Evolutionary conservation across 2,329 filamentous ascomycete genomes (phyloP).

Genomic region (Plenodomus biglobosus): DNA sequence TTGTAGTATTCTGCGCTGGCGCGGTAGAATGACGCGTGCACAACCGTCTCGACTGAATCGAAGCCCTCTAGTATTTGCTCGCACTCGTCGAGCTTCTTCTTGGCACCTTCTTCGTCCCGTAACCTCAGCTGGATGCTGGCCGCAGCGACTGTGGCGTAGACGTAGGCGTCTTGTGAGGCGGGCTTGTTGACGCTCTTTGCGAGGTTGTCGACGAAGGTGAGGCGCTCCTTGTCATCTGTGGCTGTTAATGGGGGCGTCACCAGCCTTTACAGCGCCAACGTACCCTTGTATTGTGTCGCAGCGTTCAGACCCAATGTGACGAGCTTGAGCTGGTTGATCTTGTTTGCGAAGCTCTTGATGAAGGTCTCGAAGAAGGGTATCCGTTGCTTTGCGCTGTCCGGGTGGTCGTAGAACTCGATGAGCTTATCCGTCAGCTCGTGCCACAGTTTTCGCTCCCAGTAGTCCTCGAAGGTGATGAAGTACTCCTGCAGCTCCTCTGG

Average conservation of each 20-base stretch:
- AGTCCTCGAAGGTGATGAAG: conserved; percentile 91
- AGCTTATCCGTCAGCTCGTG: conserved; percentile 94
- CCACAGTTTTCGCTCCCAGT: conserved; percentile 98
- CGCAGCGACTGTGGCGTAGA: conserved; percentile 89
- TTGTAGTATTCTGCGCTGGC: conserved; percentile 95
- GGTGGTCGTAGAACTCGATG: conserved; percentile 81
- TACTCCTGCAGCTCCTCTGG: conserved; percentile 84
- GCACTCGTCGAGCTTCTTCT: conserved; percentile 82
- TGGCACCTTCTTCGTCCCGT: conserved; percentile 76
- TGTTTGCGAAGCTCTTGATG: conserved; percentile 93
- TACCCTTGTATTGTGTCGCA: conserved; percentile 79
- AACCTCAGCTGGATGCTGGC: conserved; percentile 84
- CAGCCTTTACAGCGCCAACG: conserved; percentile 48
- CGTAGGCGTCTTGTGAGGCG: conserved; percentile 90
- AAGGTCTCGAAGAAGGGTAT: conserved; percentile 92
- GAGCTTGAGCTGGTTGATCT: conserved; percentile 98
- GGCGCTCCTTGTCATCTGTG: conserved; percentile 80
- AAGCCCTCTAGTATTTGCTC: conserved; percentile 88
- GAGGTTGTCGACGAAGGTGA: conserved; percentile 80
- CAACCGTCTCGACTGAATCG: conserved; percentile 91
- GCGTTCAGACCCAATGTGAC: conserved; percentile 87
- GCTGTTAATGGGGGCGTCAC: conserved; percentile 24
- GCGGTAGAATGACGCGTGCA: conserved; percentile 95
- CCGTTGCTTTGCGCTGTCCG: conserved; percentile 79
- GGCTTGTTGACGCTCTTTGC: conserved; percentile 88